phyloP scores from a whole-genome alignment of 78 protist genomes.

The Polysphondylium violaceum region DNA sequence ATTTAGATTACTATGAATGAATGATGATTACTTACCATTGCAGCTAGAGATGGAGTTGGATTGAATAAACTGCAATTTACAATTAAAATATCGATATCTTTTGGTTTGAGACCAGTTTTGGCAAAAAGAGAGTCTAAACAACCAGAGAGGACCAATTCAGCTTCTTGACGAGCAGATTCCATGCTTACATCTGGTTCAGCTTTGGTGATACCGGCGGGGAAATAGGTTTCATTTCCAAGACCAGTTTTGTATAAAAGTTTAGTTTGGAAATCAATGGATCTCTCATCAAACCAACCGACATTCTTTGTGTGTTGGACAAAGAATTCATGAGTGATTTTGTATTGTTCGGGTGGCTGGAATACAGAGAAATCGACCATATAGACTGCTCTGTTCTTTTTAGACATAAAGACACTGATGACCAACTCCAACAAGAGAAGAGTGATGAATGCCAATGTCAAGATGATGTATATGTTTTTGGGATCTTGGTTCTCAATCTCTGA shows the following conservation, averaged over 20 bases:
- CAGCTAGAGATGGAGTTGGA: slow-evolving; percentile 92
- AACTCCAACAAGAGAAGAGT: slow-evolving; percentile 19
- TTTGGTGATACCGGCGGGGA: slow-evolving; percentile 82
- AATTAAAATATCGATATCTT: slow-evolving; percentile 90
- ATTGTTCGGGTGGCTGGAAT: slow-evolving; percentile 65
- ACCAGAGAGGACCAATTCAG: slow-evolving; percentile 67
- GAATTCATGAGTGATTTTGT: slow-evolving; percentile 53
- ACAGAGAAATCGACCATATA: slow-evolving; percentile 85
- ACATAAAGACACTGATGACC: slow-evolving; percentile 40
- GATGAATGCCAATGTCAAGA: slow-evolving; percentile 8
- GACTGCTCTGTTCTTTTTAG: slow-evolving; percentile 49
- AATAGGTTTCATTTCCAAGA: slow-evolving; percentile 84
- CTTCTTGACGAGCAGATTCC: slow-evolving; percentile 87
- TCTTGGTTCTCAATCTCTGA: slow-evolving; percentile 32
- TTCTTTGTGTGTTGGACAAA: slow-evolving; percentile 68
- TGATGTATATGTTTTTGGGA: slow-evolving; percentile 2
- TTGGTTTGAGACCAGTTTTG: slow-evolving; percentile 75
- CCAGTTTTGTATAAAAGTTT: slow-evolving; percentile 76
- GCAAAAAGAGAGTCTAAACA: slow-evolving; percentile 83
- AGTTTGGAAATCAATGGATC: slow-evolving; percentile 82
- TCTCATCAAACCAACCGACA: slow-evolving; percentile 72
- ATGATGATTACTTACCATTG: slow-evolving; percentile 82
- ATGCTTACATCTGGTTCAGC: slow-evolving; percentile 50
- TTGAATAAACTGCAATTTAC: slow-evolving; percentile 92
- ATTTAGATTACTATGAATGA: too few species aligned